A percentile compares a stretch with the other conserved stretches of the same genome.
These are phyloP conservation scores for Ceratobasidium theobromae DNA, from an alignment of 1,284 basidiomycete species.

Conservation along the genomic window DNA sequence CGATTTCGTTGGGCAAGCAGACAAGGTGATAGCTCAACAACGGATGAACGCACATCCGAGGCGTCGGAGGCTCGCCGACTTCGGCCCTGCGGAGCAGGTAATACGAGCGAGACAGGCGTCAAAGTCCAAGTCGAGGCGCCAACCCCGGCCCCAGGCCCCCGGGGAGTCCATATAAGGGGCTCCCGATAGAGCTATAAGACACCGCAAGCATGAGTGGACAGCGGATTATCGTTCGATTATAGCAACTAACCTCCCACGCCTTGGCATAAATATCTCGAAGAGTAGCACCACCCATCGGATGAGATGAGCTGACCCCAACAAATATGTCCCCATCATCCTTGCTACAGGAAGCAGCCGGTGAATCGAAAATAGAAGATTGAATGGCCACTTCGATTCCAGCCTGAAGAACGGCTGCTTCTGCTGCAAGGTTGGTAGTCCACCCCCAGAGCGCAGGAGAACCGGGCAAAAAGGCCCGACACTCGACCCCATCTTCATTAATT, in stretches of 20 bases:
- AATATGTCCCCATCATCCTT: neutral
- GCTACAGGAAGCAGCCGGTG: constrained; percentile 6
- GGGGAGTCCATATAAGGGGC: constrained; percentile 29
- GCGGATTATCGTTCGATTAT: neutral
- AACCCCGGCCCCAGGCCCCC: constrained; percentile 18
- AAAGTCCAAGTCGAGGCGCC: constrained; percentile 26
- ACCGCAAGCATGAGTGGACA: neutral
- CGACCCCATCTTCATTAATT: constrained; percentile 22
- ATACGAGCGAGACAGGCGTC: constrained; percentile 16
- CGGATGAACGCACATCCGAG: constrained; percentile 21
- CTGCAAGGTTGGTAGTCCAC: constrained; percentile 25
- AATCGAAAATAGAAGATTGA: constrained; percentile 20
- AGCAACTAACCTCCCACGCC: constrained; percentile 27
- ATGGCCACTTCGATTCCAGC: constrained; percentile 20
- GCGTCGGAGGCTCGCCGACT: constrained; percentile 22
- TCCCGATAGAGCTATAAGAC: constrained; percentile 11
- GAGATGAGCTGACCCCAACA: constrained; percentile 17
- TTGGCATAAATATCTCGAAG: constrained; percentile 28
- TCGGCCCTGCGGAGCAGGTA: neutral
- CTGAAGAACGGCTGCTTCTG: constrained; percentile 23
- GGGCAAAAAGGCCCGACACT: constrained; percentile 29
- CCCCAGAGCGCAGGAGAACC: constrained; percentile 31
- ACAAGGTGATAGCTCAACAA: constrained; percentile 11
- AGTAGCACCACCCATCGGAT: constrained; percentile 29
- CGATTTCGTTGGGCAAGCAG: constrained; percentile 18